Conservation (phyloP, 2,329 filamentous ascomycete species). For the Leptographium lundbergii region DNA sequence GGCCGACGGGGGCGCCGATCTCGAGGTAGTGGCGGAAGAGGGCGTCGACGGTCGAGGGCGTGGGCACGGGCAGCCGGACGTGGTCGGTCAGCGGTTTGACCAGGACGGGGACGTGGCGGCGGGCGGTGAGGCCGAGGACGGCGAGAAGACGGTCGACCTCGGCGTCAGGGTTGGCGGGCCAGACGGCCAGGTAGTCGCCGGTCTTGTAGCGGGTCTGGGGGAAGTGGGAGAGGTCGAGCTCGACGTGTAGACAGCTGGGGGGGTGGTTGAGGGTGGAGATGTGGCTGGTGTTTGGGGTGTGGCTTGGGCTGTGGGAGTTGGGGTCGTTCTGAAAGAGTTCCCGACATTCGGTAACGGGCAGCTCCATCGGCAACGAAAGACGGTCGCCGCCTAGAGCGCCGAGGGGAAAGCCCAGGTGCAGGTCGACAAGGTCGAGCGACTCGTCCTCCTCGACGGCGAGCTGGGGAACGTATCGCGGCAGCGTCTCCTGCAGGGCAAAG, state of each 20-base stretch:
- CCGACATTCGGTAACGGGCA: not conserved
- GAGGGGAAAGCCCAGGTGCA: not conserved
- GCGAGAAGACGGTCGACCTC: slow-evolving; percentile 16
- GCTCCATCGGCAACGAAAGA: not conserved
- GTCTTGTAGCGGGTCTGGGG: slow-evolving; percentile 23
- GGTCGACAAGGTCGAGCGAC: not conserved
- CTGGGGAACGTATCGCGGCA: not conserved
- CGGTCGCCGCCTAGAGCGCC: not conserved
- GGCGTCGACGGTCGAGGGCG: not conserved
- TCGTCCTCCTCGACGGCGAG: not conserved
- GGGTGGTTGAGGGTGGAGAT: no score
- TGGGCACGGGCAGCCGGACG: not conserved
- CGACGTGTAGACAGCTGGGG: slow-evolving; percentile 21
- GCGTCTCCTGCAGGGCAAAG: not conserved
- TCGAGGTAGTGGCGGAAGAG: not conserved
- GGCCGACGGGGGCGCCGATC: not conserved
- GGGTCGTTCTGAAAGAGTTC: not conserved
- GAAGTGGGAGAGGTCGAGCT: slow-evolving; percentile 21
- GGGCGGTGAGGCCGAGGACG: not conserved
- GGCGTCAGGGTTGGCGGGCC: slow-evolving; percentile 24
- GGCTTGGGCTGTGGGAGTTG: not conserved
- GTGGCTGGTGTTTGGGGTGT: no score
- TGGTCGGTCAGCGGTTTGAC: not conserved
- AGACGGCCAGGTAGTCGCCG: slow-evolving; percentile 27
- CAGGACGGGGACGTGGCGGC: not conserved